Evolutionary conservation across 106 monocot species (phyloP).

Genomic region (Narthecium ossifragum): DNA sequence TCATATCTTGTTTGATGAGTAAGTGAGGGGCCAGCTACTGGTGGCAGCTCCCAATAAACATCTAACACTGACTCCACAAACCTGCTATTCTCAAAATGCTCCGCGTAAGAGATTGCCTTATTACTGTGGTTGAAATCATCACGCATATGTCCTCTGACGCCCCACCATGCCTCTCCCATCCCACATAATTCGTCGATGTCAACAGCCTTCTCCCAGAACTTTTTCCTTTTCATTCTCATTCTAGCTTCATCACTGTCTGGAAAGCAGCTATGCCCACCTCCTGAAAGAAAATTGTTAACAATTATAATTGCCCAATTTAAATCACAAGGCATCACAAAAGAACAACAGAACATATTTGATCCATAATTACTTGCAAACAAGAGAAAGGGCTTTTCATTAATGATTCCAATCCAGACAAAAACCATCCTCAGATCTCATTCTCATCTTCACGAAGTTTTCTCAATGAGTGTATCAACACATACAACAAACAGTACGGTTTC

Average conservation of each 20-base stretch:
- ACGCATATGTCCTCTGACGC: conserved; percentile 51
- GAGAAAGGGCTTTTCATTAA: too few relatives aligned
- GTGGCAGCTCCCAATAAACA: conserved; percentile 69
- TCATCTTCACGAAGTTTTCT: too few relatives aligned
- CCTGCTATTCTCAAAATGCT: conserved; percentile 84
- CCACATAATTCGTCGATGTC: conserved; percentile 55
- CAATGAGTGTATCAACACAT: too few relatives aligned
- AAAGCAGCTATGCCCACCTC: conserved; percentile 75
- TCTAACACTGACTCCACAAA: conserved; percentile 65
- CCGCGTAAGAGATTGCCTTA: conserved; percentile 45
- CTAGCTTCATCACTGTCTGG: conserved; percentile 67
- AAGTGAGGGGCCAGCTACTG: conserved; percentile 58
- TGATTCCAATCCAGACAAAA: too few relatives aligned
- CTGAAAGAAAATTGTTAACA: too few relatives aligned
- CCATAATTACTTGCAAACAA: too few relatives aligned
- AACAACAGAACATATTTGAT: too few relatives aligned
- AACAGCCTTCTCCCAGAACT: conserved; percentile 64
- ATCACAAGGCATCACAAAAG: too few relatives aligned
- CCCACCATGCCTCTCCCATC: conserved; percentile 64
- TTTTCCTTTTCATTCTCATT: conserved; percentile 42
- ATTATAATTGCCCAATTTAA: too few relatives aligned
- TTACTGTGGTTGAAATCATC: conserved; percentile 67
- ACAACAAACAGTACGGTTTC: too few relatives aligned
- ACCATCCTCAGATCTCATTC: too few relatives aligned
- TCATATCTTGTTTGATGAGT: conserved; percentile 81